A percentile compares a stretch with the other conserved stretches of the same genome.
These are phyloP conservation scores for Penicillium brasilianum DNA, from an alignment of 2,329 filamentous ascomycete genomes.

Conservation along the genomic window DNA sequence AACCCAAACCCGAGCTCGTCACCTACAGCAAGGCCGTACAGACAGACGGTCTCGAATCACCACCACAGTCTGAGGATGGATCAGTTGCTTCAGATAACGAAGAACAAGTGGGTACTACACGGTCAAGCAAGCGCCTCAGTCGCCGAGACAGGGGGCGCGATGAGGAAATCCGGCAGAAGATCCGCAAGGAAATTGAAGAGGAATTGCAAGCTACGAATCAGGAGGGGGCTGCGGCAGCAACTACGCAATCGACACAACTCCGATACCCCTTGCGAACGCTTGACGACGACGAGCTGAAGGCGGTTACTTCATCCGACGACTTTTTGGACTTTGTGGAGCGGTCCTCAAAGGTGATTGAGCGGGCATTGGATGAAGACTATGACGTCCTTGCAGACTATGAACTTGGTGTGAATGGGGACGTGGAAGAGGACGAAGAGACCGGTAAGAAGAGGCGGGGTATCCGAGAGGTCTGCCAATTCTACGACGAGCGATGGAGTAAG, in stretches of 20 bases:
- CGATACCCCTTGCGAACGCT: constrained; percentile 79
- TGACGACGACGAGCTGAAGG: constrained; percentile 82
- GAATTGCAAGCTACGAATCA: constrained; percentile 76
- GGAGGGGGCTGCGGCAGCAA: constrained; percentile 40
- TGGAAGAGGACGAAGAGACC: constrained; percentile 77
- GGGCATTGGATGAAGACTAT: constrained; percentile 92
- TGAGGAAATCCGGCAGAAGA: constrained; percentile 83
- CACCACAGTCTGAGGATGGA: constrained; percentile 59
- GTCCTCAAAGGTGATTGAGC: constrained; percentile 95
- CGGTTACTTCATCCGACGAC: constrained; percentile 88
- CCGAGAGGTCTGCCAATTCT: constrained; percentile 90
- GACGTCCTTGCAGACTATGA: constrained; percentile 96
- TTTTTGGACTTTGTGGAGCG: constrained; percentile 95
- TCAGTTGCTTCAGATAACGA: constrained; percentile 68
- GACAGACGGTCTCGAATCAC: constrained; percentile 73
- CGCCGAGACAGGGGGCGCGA: constrained; percentile 80
- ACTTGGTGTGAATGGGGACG: constrained; percentile 69
- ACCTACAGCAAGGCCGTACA: constrained; percentile 98
- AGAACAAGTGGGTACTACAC: constrained; percentile 57
- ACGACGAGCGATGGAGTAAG: constrained; percentile 93
- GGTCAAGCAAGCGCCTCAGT: constrained; percentile 73
- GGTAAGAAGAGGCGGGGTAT: constrained; percentile 52
- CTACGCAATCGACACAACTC: constrained; percentile 51
- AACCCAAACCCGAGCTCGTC: constrained; percentile 72
- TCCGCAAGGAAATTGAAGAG: constrained; percentile 89